Conservation (phyloP, 176 grass and related monocot genomes). For the Triticum aestivum region IWGSC_CS_RefSeq_v2.1 NC_057807.1:404382972-404383471, state of each 20-base stretch:
- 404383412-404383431: background rate
- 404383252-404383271: background rate
- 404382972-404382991: no score
- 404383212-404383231: background rate
- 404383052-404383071: background rate
- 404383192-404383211: background rate
- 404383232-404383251: background rate
- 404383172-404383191: background rate
- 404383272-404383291: background rate
- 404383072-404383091: background rate
- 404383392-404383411: background rate
- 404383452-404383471: background rate
- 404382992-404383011: no score
- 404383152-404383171: background rate
- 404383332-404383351: background rate
- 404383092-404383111: background rate
- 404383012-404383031: no score
- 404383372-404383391: background rate
- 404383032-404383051: no score
- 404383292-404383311: background rate
- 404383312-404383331: background rate
- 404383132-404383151: background rate
- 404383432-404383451: background rate
- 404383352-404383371: background rate
- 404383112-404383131: background rate